A percentile compares a stretch with the other conserved stretches of the same genome.
phyloP scores from a whole-genome alignment of 495 filamentous ascomycete species.

The Filosporella fistucella region DNA sequence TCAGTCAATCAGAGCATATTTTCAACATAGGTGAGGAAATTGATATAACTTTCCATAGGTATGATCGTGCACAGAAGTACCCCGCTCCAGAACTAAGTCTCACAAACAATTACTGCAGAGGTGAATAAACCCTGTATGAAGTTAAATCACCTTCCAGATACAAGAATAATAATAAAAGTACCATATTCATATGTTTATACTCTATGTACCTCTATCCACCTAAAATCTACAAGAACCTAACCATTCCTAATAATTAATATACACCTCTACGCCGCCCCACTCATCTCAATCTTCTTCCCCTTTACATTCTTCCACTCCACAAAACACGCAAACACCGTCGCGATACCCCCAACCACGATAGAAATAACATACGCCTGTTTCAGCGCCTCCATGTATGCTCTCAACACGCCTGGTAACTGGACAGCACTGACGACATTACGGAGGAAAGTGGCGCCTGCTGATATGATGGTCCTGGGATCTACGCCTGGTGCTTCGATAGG shows the following conservation, averaged over 20 bases:
- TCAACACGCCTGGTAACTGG: slow-evolving; percentile 43
- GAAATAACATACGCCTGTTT: slow-evolving; percentile 40
- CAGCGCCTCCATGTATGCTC: slow-evolving; percentile 55
- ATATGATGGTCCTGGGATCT: slow-evolving; percentile 34
- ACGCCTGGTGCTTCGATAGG: slow-evolving; percentile 35
- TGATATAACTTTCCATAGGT: no score
- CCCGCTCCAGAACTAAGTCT: no score
- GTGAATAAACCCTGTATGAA: no score
- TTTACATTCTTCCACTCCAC: slow-evolving; percentile 81
- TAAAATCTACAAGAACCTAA: no score
- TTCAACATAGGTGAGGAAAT: no score
- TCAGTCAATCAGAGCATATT: no score
- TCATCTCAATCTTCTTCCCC: slow-evolving; percentile 18
- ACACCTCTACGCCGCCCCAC: slow-evolving; percentile 13
- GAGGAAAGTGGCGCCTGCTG: slow-evolving; percentile 48
- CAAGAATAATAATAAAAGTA: no score
- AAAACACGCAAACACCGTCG: slow-evolving; percentile 49
- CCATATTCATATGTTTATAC: no score
- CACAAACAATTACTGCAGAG: no score
- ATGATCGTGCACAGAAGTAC: no score
- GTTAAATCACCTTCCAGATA: no score
- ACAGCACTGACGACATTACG: slow-evolving; percentile 36
- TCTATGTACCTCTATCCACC: no score
- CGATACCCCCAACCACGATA: slow-evolving; percentile 28
- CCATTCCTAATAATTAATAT: neutral